Evolutionary conservation across 805 yeast genomes (phyloP), one percentile per base, ranked within the genome.

Genomic region (Dipodascopsis tothii): DNA sequence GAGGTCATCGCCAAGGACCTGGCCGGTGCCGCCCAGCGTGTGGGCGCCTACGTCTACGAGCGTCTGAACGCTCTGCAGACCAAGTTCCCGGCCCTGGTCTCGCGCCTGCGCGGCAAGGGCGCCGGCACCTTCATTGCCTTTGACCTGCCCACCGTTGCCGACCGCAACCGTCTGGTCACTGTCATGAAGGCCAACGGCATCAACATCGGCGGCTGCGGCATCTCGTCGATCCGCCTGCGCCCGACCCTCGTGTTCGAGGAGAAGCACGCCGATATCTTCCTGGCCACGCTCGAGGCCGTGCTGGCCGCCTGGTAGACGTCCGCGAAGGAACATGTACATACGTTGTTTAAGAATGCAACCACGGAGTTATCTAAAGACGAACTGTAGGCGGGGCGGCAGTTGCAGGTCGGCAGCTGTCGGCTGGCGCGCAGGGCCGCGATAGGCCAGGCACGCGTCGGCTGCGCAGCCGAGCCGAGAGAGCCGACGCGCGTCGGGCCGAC

Each of bases 201-300:
- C 50, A 84, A 84, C 64, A 74, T 82, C 60, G 94, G 94, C 56
- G 94, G 88, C 39, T 84, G 94, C 67, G 88, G 90, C 42, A 83
- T 75, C 43, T 73, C 70, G 50, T 75, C 88, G 46, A 81, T 84
- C 40, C 78, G 94, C 69, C 71, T 84, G 63, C 77, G 94, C 69
- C 94, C 94, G 49, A 73, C 84, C 36, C 68, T 84, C 57, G 77
- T 78, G 18, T 84, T 84, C 62, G 87, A 81, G 69, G 75, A 80
- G 67, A 79, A 79, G 66, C 94, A 84, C 59, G 90, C 84, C 44
- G 85, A 82, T 55, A 63, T 82, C 44, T 71, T 83, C 55, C 59
- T 81, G 42, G 65, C 66, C 23, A 62, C 65, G 35, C 56, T 74
- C 46, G 65, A 65, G 43, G 69, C 69, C 59, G 64, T 57, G 9